Conservation (phyloP, 805 yeast genomes). For the Brettanomyces anomalus region DNA sequence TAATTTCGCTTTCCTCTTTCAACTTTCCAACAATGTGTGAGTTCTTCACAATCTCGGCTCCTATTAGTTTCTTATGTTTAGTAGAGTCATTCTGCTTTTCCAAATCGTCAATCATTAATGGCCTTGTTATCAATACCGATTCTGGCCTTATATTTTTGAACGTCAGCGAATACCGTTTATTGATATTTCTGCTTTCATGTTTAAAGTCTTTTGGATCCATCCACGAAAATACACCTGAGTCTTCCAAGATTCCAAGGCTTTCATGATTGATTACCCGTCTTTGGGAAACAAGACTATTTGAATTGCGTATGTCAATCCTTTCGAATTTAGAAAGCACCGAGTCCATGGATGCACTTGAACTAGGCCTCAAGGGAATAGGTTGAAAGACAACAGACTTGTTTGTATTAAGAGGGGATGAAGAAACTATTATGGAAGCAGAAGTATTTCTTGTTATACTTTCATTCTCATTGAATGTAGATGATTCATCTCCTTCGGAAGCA, state of each 20-base stretch:
- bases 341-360: constrained; percentile 18
- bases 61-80: not conserved
- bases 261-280: no score
- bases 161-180: constrained; percentile 15
- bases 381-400: constrained; percentile 7
- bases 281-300: not conserved
- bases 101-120: not conserved
- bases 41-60: not conserved
- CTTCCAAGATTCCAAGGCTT: no score
- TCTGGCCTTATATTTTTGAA: constrained; percentile 4
- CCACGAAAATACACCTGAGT: constrained; percentile 33
- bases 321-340: constrained; percentile 18
- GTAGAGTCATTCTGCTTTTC: not conserved
- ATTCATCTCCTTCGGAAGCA: not conserved
- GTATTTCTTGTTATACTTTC: no score
- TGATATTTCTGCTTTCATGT: constrained; percentile 6
- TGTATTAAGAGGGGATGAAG: no score
- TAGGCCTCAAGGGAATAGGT: constrained; percentile 17
- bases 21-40: not conserved
- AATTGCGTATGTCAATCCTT: constrained; percentile 9
- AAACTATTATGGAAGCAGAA: no score
- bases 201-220: constrained; percentile 35
- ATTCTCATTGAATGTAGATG: no score
- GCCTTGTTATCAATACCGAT: not conserved
- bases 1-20: no score